Conservation (phyloP, 73 alveolate genomes). For the Effrenium voratum region DNA sequence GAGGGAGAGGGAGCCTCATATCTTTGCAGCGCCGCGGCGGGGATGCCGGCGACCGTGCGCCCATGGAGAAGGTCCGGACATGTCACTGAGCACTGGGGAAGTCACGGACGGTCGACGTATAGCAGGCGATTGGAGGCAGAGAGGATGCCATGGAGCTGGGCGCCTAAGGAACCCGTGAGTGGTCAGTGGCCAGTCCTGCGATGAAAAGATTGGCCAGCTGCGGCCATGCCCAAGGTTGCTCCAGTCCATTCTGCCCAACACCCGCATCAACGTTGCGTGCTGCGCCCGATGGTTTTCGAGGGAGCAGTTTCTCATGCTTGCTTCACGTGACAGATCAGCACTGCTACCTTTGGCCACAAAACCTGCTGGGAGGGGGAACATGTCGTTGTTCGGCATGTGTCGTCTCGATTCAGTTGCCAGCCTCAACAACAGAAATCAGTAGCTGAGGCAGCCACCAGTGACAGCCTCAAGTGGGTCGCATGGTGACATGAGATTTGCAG, state of each 20-base stretch:
- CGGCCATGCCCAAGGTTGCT: slow-evolving; percentile 10
- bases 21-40: slow-evolving; percentile 70
- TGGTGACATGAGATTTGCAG: too few relatives aligned
- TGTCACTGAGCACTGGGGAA: background rate
- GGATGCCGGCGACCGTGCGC: slow-evolving; percentile 74
- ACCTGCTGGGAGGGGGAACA: too few relatives aligned
- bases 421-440: too few relatives aligned
- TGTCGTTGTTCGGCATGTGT: too few relatives aligned
- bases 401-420: too few relatives aligned
- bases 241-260: slow-evolving; percentile 59
- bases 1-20: too few relatives aligned
- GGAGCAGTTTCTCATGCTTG: too few relatives aligned
- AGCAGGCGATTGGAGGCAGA: slow-evolving; percentile 56
- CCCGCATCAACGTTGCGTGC: slow-evolving; percentile 52
- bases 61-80: slow-evolving; percentile 29
- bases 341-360: too few relatives aligned
- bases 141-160: slow-evolving; percentile 59
- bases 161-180: background rate
- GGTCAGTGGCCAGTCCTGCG: background rate
- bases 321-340: too few relatives aligned
- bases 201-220: background rate
- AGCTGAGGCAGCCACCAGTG: too few relatives aligned
- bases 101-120: too few relatives aligned
- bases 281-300: background rate
- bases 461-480: too few relatives aligned